Conservation (phyloP, 805 yeast genomes). For the Metschnikowia arizonensis region DNA sequence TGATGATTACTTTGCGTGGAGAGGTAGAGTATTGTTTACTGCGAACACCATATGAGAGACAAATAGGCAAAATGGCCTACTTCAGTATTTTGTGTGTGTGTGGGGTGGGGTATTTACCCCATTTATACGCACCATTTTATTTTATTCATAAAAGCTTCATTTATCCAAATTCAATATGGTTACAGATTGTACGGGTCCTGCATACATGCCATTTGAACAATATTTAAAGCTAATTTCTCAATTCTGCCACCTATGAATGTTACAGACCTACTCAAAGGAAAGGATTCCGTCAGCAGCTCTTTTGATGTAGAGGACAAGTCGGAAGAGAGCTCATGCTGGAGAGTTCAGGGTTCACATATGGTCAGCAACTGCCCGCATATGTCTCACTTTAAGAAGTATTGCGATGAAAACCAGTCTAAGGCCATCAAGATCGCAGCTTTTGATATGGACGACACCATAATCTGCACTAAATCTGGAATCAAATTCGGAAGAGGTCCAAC, state of each 20-base stretch:
- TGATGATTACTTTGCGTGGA: background rate
- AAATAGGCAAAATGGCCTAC: too few species aligned
- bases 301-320: background rate
- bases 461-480: conserved; percentile 58
- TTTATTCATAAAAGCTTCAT: background rate
- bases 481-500: conserved; percentile 52
- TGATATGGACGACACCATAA: conserved; percentile 81
- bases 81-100: too few species aligned
- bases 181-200: background rate
- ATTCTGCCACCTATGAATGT: background rate
- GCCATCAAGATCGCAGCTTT: conserved; percentile 57
- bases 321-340: conserved; percentile 22
- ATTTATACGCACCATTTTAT: background rate
- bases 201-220: background rate
- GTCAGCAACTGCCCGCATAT: conserved; percentile 38
- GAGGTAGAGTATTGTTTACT: background rate
- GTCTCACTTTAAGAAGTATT: conserved; percentile 2
- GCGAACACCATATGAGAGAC: too few species aligned
- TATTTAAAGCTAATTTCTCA: too few species aligned
- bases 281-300: background rate
- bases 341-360: conserved; percentile 39
- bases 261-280: conserved; percentile 1
- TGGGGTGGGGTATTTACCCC: background rate
- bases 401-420: background rate
- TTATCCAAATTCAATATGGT: too few species aligned